phyloP scores from a whole-genome alignment of 495 filamentous ascomycete species.

The Neurospora sp. region DNA sequence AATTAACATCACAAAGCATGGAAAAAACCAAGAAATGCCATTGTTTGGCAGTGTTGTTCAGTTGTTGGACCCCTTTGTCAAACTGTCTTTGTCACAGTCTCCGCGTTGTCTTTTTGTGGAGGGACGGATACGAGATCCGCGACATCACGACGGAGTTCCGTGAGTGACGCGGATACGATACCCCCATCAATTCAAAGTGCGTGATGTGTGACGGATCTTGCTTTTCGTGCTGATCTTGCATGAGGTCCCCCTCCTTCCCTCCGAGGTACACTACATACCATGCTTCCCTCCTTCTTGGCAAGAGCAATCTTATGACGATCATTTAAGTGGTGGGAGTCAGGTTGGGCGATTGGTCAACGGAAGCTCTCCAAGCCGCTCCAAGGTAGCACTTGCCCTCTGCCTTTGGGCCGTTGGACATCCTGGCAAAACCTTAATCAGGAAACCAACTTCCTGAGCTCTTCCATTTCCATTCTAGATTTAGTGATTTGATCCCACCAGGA shows the following conservation, averaged over 20 bases:
- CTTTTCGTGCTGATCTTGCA: neutral
- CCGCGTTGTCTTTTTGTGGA: neutral
- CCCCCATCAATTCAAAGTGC: neutral
- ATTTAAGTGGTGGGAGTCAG: neutral
- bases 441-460: neutral
- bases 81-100: neutral
- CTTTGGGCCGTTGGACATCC: neutral
- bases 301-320: neutral
- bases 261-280: neutral
- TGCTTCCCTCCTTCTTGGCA: neutral
- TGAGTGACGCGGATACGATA: neutral
- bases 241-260: neutral
- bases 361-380: neutral
- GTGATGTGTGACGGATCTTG: neutral
- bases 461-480: neutral
- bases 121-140: neutral
- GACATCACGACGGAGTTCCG: neutral
- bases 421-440: neutral
- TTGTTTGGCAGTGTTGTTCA: neutral
- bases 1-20: neutral
- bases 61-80: neutral
- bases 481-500: neutral
- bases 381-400: neutral
- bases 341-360: neutral
- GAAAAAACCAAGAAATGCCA: neutral